Percentiles rank a stretch among this genome's conserved stretches.
Evolutionary conservation across 345 rosid species (phyloP).

Genomic region (Eutrema japonicum): DNA sequence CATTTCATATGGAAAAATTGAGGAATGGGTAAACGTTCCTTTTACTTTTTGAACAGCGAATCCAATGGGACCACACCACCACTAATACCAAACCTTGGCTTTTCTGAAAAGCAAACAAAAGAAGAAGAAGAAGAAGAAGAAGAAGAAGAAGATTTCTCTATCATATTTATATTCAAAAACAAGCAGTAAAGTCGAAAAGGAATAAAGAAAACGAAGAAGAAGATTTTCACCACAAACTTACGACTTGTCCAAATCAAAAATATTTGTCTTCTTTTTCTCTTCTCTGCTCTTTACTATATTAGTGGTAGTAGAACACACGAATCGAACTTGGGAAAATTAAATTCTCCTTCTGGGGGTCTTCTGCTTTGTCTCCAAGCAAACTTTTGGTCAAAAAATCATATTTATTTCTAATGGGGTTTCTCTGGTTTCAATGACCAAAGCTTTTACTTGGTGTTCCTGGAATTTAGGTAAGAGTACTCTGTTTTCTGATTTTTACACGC

Average conservation of each 20-base stretch:
- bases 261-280: not conserved
- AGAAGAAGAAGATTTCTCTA: slow-evolving; percentile 16
- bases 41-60: slow-evolving; percentile 34
- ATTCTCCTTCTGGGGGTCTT: slow-evolving; percentile 34
- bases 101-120: slow-evolving; percentile 35
- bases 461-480: slow-evolving; percentile 43
- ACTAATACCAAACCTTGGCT: slow-evolving; percentile 39
- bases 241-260: slow-evolving; percentile 39
- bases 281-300: not conserved
- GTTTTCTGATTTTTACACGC: slow-evolving; percentile 6
- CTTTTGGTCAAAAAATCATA: slow-evolving; percentile 41
- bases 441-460: not conserved
- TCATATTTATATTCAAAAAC: slow-evolving; percentile 1
- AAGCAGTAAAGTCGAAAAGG: not conserved
- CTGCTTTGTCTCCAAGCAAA: slow-evolving; percentile 69
- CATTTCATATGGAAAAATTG: not conserved
- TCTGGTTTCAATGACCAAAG: slow-evolving; percentile 5
- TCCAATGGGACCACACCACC: slow-evolving; percentile 29
- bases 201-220: not conserved
- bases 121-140: slow-evolving; percentile 14
- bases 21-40: slow-evolving; percentile 19
- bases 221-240: slow-evolving; percentile 3
- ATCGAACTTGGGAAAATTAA: slow-evolving; percentile 14
- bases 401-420: not conserved
- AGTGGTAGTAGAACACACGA: slow-evolving; percentile 13